phyloP scores from a whole-genome alignment of 768 basidiomycete genomes.

The Termitomyces sp. region DNA sequence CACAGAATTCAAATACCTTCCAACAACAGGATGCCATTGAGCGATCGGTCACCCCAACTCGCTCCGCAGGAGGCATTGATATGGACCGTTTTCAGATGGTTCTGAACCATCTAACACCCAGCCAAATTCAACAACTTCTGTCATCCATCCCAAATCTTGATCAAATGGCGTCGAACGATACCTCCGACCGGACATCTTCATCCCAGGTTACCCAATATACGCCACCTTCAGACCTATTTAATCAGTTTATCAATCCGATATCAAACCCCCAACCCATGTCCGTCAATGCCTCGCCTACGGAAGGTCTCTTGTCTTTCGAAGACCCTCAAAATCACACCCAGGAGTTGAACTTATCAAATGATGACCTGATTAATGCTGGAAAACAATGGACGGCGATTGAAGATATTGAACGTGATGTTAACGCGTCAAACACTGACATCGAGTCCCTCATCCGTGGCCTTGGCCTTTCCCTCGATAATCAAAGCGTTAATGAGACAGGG shows the following conservation, averaged over 20 bases:
- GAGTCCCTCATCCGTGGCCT: constrained; percentile 68
- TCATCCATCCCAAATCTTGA: constrained; percentile 37
- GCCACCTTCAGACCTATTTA: constrained; percentile 30
- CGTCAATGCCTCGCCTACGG: constrained; percentile 14
- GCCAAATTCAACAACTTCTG: constrained; percentile 56
- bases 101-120: constrained; percentile 48
- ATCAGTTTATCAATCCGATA: constrained; percentile 14
- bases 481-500: neutral
- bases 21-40: constrained; percentile 12
- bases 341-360: constrained; percentile 2
- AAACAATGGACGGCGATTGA: constrained; percentile 47
- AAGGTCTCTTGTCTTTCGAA: constrained; percentile 28
- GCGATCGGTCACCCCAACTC: constrained; percentile 20
- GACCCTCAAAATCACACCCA: constrained; percentile 2
- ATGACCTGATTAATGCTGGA: neutral
- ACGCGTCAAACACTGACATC: constrained; percentile 61
- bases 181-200: constrained; percentile 10
- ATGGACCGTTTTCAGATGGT: constrained; percentile 42
- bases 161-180: constrained; percentile 14
- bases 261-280: constrained; percentile 3
- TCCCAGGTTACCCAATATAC: constrained; percentile 28
- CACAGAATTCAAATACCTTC: neutral
- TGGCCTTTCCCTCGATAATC: constrained; percentile 11
- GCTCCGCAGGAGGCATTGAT: constrained; percentile 14
- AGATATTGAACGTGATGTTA: constrained; percentile 71